phyloP scores from a whole-genome alignment of 2,329 filamentous ascomycete genomes.

The Rhinocladiella similis region DNA sequence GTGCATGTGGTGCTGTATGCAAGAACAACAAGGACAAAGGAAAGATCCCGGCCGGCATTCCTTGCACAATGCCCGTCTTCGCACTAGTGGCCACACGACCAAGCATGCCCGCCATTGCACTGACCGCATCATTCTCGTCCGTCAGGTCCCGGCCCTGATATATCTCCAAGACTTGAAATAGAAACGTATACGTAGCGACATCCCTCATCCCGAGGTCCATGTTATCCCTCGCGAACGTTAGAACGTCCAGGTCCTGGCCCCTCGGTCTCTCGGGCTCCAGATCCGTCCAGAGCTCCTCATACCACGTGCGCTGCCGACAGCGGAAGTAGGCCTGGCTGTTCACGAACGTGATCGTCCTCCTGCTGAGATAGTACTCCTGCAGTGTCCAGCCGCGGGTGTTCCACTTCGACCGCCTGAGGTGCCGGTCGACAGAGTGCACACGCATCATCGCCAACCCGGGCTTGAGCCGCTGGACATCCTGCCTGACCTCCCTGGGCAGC shows the following conservation, averaged over 20 bases:
- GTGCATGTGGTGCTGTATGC: background rate
- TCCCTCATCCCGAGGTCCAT: background rate
- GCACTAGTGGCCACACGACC: background rate
- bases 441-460: background rate
- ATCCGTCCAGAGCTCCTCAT: background rate
- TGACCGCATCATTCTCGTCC: background rate
- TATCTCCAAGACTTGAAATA: constrained; percentile 1
- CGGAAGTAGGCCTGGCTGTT: background rate
- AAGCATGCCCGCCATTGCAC: constrained; percentile 1
- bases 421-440: background rate
- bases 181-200: background rate
- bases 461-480: background rate
- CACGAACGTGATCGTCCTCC: constrained; percentile 4
- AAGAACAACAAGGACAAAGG: background rate
- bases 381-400: background rate
- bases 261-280: background rate
- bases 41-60: background rate
- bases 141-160: background rate
- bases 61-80: background rate
- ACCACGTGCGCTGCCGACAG: constrained; percentile 1
- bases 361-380: constrained; percentile 1
- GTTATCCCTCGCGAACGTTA: background rate
- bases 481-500: background rate
- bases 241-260: background rate
- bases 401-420: background rate